Conservation (phyloP, 139 green algal genomes). For the Deuterostichococcus epilithicus region DNA sequence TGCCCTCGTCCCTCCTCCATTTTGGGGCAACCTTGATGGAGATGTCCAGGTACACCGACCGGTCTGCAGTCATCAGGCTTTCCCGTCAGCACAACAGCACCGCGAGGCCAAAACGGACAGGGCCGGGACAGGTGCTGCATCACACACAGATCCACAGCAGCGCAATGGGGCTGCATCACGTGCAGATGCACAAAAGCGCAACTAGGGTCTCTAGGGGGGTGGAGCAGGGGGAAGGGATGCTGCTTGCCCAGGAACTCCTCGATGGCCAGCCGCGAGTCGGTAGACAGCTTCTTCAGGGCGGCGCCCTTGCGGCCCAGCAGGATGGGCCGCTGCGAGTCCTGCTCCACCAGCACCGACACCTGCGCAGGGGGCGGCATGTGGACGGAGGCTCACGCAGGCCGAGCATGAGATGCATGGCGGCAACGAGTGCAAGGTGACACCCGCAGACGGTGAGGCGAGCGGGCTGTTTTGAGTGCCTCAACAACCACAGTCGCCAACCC, state of each 20-base stretch:
- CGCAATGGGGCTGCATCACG: not conserved
- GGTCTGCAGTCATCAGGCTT: constrained; percentile 2
- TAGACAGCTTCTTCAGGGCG: constrained; percentile 60
- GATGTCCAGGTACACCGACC: constrained; percentile 74
- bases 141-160: not conserved
- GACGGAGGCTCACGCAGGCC: too few species aligned
- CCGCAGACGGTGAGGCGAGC: not conserved
- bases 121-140: not conserved
- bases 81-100: not conserved
- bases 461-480: constrained; percentile 6
- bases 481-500: too few species aligned
- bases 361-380: too few species aligned
- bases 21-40: constrained; percentile 62
- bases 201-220: not conserved
- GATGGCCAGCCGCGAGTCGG: constrained; percentile 60
- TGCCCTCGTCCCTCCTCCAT: constrained; percentile 39
- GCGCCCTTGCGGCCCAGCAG: constrained; percentile 67
- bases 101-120: not conserved
- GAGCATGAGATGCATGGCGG: too few species aligned
- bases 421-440: too few species aligned
- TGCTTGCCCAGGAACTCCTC: constrained; percentile 73
- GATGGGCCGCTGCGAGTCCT: constrained; percentile 71
- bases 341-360: constrained; percentile 55
- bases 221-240: too few species aligned
- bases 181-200: not conserved